phyloP scores from a whole-genome alignment of 768 basidiomycete species.

The Lactarius akahatsu region DNA sequence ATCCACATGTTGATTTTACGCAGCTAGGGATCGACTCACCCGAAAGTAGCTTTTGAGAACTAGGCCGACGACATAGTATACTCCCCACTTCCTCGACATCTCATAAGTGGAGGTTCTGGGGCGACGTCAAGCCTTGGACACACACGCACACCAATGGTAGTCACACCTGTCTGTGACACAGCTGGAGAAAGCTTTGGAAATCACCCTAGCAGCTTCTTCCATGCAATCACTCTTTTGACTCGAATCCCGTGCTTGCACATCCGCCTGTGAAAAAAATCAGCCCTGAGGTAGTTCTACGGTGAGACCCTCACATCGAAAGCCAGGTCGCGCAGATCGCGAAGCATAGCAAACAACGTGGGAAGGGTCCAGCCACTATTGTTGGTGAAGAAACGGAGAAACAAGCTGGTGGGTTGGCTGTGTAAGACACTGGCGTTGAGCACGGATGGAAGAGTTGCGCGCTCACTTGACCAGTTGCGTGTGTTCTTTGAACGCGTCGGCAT shows the following conservation, averaged over 20 bases:
- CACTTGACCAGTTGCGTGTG: constrained; percentile 75
- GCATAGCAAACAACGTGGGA: constrained; percentile 75
- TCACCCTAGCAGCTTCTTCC: constrained; percentile 84
- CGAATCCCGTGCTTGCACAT: constrained; percentile 37
- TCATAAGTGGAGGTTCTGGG: constrained; percentile 63
- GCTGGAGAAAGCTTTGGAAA: constrained; percentile 85
- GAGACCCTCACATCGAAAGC: constrained; percentile 67
- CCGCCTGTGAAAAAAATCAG: constrained; percentile 21
- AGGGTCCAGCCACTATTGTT: constrained; percentile 85
- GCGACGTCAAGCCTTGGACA: neutral
- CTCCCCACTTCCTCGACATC: constrained; percentile 83
- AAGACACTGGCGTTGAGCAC: neutral
- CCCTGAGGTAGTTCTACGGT: neutral
- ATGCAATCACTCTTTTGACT: constrained; percentile 64
- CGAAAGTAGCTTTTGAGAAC: constrained; percentile 95
- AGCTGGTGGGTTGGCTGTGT: constrained; percentile 39
- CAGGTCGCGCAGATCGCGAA: constrained; percentile 79
- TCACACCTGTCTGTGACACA: constrained; percentile 85
- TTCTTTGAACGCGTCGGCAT: constrained; percentile 76
- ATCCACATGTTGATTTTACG: neutral
- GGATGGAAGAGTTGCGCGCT: constrained; percentile 36
- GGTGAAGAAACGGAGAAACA: constrained; percentile 78
- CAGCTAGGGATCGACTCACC: constrained; percentile 45
- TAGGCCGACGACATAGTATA: constrained; percentile 89
- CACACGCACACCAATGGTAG: constrained; percentile 21